A percentile compares a stretch with the other conserved stretches of the same genome.
Conservation (phyloP, 2,329 filamentous ascomycete genomes). For the Fusarium keratoplasticum region DNA sequence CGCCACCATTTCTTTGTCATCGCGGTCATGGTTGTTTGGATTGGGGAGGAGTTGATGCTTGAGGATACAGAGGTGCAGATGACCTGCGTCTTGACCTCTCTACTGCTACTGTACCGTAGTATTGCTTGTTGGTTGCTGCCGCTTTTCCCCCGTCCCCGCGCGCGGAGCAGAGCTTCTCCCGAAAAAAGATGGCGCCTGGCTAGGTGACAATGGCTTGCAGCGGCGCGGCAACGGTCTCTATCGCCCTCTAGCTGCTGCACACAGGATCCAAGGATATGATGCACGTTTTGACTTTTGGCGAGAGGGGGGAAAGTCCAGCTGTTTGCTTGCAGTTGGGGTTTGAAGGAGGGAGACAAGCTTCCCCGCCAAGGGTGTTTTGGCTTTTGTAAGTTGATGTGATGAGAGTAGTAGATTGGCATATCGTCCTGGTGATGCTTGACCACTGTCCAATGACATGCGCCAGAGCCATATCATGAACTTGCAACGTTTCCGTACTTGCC, state of each 20-base stretch:
- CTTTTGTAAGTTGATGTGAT: not conserved
- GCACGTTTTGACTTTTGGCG: constrained; percentile 1
- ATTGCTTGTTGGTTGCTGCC: not conserved
- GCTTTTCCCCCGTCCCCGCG: not conserved
- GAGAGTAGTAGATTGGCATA: not conserved
- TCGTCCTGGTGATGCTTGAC: not conserved
- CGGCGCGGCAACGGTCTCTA: constrained; percentile 17
- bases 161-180: not conserved
- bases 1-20: not conserved
- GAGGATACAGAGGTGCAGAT: not conserved
- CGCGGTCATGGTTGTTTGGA: not conserved
- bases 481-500: constrained; percentile 16
- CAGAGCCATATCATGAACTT: constrained; percentile 6
- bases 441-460: not conserved
- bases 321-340: not conserved
- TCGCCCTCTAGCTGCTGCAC: not conserved
- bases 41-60: not conserved
- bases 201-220: constrained; percentile 20
- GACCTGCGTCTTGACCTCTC: not conserved
- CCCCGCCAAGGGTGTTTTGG: not conserved
- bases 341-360: not conserved
- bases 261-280: not conserved
- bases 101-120: not conserved
- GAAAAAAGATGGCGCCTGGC: not conserved
- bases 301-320: not conserved